Evolutionary conservation across 164 flowering plant species (phyloP), one percentile per base, ranked within the genome.

Genomic region (Nymphaea thermarum): DNA sequence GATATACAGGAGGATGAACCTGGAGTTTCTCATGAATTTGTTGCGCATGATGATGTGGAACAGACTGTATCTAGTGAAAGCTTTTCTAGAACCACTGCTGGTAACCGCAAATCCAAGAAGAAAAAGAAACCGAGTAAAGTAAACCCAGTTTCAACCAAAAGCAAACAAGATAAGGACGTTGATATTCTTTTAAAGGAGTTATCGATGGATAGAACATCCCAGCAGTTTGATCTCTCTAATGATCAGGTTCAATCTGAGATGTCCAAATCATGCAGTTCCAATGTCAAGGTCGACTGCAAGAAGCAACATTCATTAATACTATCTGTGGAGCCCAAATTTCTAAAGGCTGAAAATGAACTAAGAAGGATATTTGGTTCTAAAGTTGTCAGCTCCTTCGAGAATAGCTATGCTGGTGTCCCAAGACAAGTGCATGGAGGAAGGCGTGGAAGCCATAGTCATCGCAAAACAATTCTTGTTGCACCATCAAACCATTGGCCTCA

Each of bases 341-440:
- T 93, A 17, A 93, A 82, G 74, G 88, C 95, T 59, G 97, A 90
- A 71, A 90, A 85, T 79, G 98, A 93, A 80, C 75, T 93, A 51
- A 78, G 87, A 47, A 83, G 94, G 79, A 93, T 93, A 66, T 93
- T 90, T 82, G 98, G 98, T 64, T 85, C 96, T 12, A 88, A 86
- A 76, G 98, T 93, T 63, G 97, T 93, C 53, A 93, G 79, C 66
- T 87, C 93, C 63, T 85, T 85, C 78, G 96, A 86, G 78, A 87
- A 75, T 68, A 77, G 77, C 64, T 83, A 82, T 72, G 63, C 82
- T 66, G 80, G 87, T 64, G 82, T 82, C 78, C 86, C 87, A 63
- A 87, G 95, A 74, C 87, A 79, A 66, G 59, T 76, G 12, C 92
- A 86, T 18, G 95, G 91, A 42, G 96, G 82, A 73, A 85, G 92